Conservation (phyloP, 768 basidiomycete species). For the Gloeophyllum trabeum region DNA sequence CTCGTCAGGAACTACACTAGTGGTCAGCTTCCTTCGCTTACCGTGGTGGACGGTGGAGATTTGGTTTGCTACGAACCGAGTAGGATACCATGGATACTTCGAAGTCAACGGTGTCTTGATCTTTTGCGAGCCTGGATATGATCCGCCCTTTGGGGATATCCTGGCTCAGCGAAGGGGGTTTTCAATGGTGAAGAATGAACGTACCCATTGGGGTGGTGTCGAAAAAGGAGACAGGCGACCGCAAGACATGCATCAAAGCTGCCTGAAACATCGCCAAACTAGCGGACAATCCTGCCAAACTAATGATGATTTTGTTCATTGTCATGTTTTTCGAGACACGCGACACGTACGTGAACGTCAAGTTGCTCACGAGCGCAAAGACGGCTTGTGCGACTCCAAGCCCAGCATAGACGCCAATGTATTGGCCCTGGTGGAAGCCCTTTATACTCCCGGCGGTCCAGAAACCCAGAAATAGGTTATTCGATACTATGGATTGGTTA, state of each 20-base stretch:
- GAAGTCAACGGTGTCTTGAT: constrained; percentile 47
- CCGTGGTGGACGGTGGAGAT: neutral
- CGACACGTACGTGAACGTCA: constrained; percentile 34
- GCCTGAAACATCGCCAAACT: constrained; percentile 36
- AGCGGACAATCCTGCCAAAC: constrained; percentile 23
- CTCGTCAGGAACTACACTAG: constrained; percentile 18
- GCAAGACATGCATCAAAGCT: constrained; percentile 43
- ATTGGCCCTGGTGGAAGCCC: constrained; percentile 47
- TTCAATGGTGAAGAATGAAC: constrained; percentile 5
- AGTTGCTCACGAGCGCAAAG: constrained; percentile 36
- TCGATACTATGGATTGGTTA: constrained; percentile 30
- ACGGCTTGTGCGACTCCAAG: constrained; percentile 38
- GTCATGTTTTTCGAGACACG: neutral
- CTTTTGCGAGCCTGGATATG: constrained; percentile 45
- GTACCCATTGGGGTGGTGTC: constrained; percentile 62
- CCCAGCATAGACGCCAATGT: constrained; percentile 48
- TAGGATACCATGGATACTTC: constrained; percentile 38
- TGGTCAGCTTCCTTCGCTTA: neutral
- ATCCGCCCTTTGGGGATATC: constrained; percentile 37
- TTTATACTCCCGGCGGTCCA: constrained; percentile 53
- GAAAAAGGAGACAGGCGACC: constrained; percentile 56
- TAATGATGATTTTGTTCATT: constrained; percentile 3
- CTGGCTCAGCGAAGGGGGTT: constrained; percentile 3
- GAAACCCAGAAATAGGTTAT: constrained; percentile 60
- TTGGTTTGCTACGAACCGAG: constrained; percentile 27